Conservation (phyloP, 345 rosid genomes). For the Murraya koenigii region DNA sequence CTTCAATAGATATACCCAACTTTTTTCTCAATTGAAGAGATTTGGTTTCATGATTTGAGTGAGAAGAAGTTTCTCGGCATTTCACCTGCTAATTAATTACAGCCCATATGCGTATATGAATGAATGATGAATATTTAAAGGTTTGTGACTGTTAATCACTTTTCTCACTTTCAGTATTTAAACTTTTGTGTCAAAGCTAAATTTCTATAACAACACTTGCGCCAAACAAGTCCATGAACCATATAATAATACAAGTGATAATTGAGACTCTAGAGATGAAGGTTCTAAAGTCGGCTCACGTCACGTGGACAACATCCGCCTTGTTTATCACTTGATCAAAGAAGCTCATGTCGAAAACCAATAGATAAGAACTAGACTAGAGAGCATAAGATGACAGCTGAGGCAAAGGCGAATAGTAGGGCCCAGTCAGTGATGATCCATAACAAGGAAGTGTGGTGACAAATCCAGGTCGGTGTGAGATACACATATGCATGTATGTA, state of each 20-base stretch:
- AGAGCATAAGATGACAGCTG: conserved; percentile 3
- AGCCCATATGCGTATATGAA: not conserved
- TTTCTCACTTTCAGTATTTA: too few relatives aligned
- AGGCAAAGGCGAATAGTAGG: conserved; percentile 8
- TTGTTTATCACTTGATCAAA: conserved; percentile 4
- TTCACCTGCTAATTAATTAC: not conserved
- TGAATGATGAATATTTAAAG: not conserved
- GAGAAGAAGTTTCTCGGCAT: not conserved
- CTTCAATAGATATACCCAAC: not conserved
- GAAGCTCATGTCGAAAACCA: conserved; percentile 9
- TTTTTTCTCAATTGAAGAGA: too few relatives aligned
- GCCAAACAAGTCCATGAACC: not conserved
- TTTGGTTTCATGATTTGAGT: not conserved
- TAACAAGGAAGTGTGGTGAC: conserved; percentile 19
- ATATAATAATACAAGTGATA: not conserved
- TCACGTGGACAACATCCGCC: conserved; percentile 18
- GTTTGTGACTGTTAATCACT: not conserved
- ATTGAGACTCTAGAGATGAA: not conserved
- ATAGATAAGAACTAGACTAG: not conserved
- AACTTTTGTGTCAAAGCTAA: not conserved
- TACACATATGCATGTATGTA: not conserved
- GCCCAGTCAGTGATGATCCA: not conserved
- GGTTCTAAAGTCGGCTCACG: conserved; percentile 13
- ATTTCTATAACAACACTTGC: not conserved
- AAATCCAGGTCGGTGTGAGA: conserved; percentile 29